A percentile compares a stretch with the other conserved stretches of the same genome.
Conservation (phyloP, 2,329 filamentous ascomycete species). For the Ceratocystis ficicola region DNA sequence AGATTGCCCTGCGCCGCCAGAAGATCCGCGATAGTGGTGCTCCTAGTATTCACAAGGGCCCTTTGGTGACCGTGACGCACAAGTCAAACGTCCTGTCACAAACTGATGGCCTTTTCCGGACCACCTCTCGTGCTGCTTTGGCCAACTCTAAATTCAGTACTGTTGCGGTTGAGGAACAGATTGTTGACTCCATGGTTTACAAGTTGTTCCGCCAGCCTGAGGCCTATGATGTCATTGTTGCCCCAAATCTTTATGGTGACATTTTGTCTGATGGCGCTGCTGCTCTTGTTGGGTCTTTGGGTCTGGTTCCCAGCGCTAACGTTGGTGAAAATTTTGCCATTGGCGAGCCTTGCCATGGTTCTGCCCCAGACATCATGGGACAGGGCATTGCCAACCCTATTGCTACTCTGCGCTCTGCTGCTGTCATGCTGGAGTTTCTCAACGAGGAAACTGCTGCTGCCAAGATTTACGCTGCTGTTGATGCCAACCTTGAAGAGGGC, state of each 20-base stretch:
- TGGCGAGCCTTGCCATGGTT: constrained; percentile 94
- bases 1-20: constrained; percentile 81
- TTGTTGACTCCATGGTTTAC: constrained; percentile 98
- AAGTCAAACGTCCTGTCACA: constrained; percentile 96
- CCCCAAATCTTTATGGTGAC: constrained; percentile 94
- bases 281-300: constrained; percentile 80
- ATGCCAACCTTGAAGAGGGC: constrained; percentile 76
- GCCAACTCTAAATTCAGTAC: constrained; percentile 49
- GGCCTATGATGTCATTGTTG: constrained; percentile 95
- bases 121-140: constrained; percentile 63
- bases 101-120: constrained; percentile 90
- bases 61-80: constrained; percentile 91
- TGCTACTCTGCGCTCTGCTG: constrained; percentile 80
- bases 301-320: constrained; percentile 88
- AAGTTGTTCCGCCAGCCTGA: constrained; percentile 95
- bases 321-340: constrained; percentile 91
- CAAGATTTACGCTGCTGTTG: constrained; percentile 81
- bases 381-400: constrained; percentile 91
- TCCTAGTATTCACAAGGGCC: constrained; percentile 50
- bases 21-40: constrained; percentile 54
- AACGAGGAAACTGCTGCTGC: constrained; percentile 77
- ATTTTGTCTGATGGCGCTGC: constrained; percentile 92
- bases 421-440: constrained; percentile 92
- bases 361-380: constrained; percentile 89
- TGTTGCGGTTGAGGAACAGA: constrained; percentile 81